Conservation (phyloP, 2,329 filamentous ascomycete species). For the Coniochaeta sp. region DNA sequence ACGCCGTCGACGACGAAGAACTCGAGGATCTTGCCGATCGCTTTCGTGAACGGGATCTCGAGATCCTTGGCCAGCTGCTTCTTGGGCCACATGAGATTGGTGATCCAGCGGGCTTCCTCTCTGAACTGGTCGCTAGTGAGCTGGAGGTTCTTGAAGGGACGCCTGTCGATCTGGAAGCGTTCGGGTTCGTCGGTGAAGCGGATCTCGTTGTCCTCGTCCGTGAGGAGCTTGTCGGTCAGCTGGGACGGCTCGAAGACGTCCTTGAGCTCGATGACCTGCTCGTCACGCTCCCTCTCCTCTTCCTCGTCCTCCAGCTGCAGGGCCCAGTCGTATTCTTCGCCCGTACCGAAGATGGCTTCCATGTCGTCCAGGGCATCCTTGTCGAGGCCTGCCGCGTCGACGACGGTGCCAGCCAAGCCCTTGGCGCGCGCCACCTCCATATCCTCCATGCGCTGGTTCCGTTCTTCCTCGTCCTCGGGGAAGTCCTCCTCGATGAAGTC, state of each 20-base stretch:
- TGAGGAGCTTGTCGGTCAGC: conserved; percentile 87
- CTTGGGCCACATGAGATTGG: conserved; percentile 81
- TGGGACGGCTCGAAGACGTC: conserved; percentile 98
- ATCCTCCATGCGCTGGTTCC: conserved; percentile 71
- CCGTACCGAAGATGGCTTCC: conserved; percentile 91
- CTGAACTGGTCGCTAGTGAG: conserved; percentile 78
- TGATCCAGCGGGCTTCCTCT: conserved; percentile 89
- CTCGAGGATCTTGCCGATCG: conserved; percentile 85
- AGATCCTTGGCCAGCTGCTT: conserved; percentile 69
- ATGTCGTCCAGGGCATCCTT: conserved; percentile 93
- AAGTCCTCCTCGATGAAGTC: conserved; percentile 98
- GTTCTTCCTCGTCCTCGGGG: conserved; percentile 76
- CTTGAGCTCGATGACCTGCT: conserved; percentile 85
- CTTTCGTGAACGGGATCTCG: conserved; percentile 75
- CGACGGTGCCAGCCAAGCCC: conserved; percentile 58
- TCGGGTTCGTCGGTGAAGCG: conserved; percentile 86
- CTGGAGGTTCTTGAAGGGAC: conserved; percentile 76
- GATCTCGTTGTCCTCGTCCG: conserved; percentile 89
- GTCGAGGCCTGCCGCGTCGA: conserved; percentile 79
- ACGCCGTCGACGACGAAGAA: conserved; percentile 93
- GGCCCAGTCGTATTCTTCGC: conserved; percentile 93
- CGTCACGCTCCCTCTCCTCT: conserved; percentile 69
- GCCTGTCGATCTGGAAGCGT: conserved; percentile 85
- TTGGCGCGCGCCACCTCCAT: conserved; percentile 79
- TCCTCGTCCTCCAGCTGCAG: conserved; percentile 82